Evolutionary conservation across 2,329 filamentous ascomycete genomes (phyloP), one percentile per base, ranked within the genome.

Genomic region (Phaeosphaeria sp.): DNA sequence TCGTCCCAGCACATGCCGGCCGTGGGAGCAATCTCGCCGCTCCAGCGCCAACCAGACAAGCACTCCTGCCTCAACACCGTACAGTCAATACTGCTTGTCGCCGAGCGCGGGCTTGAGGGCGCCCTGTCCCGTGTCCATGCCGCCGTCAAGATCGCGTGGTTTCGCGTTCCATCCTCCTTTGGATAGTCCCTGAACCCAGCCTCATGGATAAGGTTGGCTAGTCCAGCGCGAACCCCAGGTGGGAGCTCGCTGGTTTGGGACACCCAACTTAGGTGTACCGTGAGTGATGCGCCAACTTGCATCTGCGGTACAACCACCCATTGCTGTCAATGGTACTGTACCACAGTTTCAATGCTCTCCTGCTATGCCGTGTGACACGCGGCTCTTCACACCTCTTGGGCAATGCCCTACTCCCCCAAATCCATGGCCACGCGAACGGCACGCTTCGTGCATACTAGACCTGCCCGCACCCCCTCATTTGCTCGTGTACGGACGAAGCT

Each of bases 131-230:
- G 64, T 50, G n/a, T 51, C 63, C 62, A 65, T 57, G 61, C 58
- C 42, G 53, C 59, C 54, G 56, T 58, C 59, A 55, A 54, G 50
- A 60, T 60, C 47, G 52, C 61, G 55, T 62, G 54, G 55, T 58
- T 39, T 54, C 55, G 55, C 43, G 57, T 46, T 61, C 66, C 66
- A 55, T 73, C 66, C 70, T 70, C 66, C 71, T 69, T 71, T 36
- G 30, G 30, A n/a, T 36, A 36, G 66, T 66, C 61, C 61, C 57
- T 59, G 63, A 72, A 67, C 72, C 72, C 73, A 60, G 59, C 23
- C 41, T 59, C 56, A 64, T 71, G 73, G 73, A 72, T 75, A 73
- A 76, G 70, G 72, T 71, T 75, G 63, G 15, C 59, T 36, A 52
- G 57, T 46, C 58, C 60, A 64, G 65, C 69, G 64, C 69, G 68